Percentiles rank a stretch among this genome's conserved stretches.
Evolutionary conservation across 108 stramenopile genomes (phyloP).

Genomic region (Bacterosira constricta): DNA sequence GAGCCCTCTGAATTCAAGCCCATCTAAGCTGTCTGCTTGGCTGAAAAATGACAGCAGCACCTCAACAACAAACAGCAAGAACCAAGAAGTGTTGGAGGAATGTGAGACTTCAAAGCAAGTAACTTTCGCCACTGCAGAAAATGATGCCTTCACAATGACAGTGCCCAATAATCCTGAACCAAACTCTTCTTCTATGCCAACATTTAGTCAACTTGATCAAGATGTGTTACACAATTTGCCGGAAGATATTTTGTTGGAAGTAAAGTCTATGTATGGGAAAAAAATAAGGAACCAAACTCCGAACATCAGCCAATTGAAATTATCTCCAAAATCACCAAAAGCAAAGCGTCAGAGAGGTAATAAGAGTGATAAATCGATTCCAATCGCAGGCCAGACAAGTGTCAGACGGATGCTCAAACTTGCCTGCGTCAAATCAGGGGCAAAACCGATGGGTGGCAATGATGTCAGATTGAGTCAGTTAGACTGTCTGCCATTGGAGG

Average conservation of each 20-base stretch:
- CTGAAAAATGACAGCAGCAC: slow-evolving; percentile 11
- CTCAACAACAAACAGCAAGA: not conserved
- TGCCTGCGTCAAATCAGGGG: slow-evolving; percentile 65
- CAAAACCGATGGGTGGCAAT: slow-evolving; percentile 20
- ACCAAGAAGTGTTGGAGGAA: not conserved
- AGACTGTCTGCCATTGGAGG: slow-evolving; percentile 64
- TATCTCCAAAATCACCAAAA: slow-evolving; percentile 8
- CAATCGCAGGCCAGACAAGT: slow-evolving; percentile 54
- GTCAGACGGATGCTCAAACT: slow-evolving; percentile 77
- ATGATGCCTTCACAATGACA: not conserved
- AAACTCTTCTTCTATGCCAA: slow-evolving; percentile 8
- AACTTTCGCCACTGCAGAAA: not conserved
- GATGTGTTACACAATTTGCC: slow-evolving; percentile 48
- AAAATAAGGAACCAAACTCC: not conserved
- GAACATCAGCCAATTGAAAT: not conserved
- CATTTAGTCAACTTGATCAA: slow-evolving; percentile 49
- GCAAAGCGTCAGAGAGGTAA: slow-evolving; percentile 1
- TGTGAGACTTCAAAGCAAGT: not conserved
- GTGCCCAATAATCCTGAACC: not conserved
- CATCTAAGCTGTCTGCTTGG: slow-evolving; percentile 35
- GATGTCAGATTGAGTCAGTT: slow-evolving; percentile 64
- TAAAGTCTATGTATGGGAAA: slow-evolving; percentile 22
- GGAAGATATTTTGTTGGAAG: slow-evolving; percentile 35
- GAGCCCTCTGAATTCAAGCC: slow-evolving; percentile 1
- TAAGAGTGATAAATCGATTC: slow-evolving; percentile 19